phyloP scores from a whole-genome alignment of 805 yeast species.

The Schwanniomyces polymorphus region DNA sequence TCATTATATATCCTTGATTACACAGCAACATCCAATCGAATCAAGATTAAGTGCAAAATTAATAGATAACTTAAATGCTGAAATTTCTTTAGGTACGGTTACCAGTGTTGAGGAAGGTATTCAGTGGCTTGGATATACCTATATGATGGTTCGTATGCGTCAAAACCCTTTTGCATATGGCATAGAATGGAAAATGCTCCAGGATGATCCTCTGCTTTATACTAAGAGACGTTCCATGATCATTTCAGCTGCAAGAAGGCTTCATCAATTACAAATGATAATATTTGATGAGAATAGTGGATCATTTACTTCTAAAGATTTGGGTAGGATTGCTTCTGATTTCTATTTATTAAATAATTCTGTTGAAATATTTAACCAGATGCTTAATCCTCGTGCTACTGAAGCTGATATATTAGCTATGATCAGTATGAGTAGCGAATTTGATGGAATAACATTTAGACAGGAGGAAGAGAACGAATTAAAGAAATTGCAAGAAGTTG shows the following conservation, averaged over 20 bases:
- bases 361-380: conserved; percentile 84
- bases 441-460: conserved; percentile 84
- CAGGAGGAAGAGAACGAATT: conserved; percentile 85
- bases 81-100: conserved; percentile 91
- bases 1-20: conserved; percentile 82
- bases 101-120: conserved; percentile 93
- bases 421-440: conserved; percentile 90
- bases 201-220: conserved; percentile 77
- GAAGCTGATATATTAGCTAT: conserved; percentile 90
- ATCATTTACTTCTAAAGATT: conserved; percentile 78
- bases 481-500: conserved; percentile 53
- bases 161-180: conserved; percentile 93
- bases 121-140: conserved; percentile 97
- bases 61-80: conserved; percentile 94
- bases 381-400: conserved; percentile 80
- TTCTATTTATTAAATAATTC: conserved; percentile 83
- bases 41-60: conserved; percentile 74
- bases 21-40: conserved; percentile 97
- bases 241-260: conserved; percentile 71
- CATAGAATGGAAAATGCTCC: conserved; percentile 80
- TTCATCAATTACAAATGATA: conserved; percentile 91
- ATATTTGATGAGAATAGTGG: conserved; percentile 84
- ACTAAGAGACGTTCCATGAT: conserved; percentile 76
- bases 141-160: conserved; percentile 89
- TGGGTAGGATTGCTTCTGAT: conserved; percentile 94